Conservation (phyloP, 176 grass and related monocot species). For the Avena sativa region DNA sequence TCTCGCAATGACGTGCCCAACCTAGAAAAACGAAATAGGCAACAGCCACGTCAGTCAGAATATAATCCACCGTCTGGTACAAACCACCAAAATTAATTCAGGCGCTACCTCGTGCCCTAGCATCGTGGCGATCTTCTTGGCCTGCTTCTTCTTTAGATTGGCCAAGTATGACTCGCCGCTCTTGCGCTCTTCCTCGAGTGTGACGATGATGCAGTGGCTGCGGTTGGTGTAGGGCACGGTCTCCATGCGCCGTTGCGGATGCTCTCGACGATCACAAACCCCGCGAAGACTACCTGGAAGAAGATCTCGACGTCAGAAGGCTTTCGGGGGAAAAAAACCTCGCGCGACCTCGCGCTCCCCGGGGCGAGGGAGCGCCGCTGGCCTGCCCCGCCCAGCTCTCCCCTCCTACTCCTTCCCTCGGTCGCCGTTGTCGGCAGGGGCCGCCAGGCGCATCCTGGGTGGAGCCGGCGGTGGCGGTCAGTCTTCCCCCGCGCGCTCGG, state of each 20-base stretch:
- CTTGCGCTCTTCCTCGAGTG: neutral
- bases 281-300: no score
- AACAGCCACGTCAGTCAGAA: neutral
- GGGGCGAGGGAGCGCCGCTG: no score
- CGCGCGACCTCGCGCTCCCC: no score
- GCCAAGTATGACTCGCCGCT: neutral
- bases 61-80: neutral
- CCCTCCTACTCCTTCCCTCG: no score
- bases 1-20: conserved; percentile 75
- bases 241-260: neutral
- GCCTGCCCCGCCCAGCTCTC: no score
- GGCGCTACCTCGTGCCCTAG: conserved; percentile 42
- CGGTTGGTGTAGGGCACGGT: conserved; percentile 21
- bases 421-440: no score
- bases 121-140: conserved; percentile 57
- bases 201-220: neutral
- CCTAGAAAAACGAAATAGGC: conserved; percentile 43
- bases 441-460: no score
- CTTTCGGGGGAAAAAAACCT: neutral
- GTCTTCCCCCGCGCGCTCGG: no score
- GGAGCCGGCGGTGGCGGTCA: no score
- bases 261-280: neutral
- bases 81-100: neutral
- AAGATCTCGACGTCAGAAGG: neutral
- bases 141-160: neutral